Base-by-base conservation (phyloP, 345 rosid species). In the Linum tenue region DNA sequence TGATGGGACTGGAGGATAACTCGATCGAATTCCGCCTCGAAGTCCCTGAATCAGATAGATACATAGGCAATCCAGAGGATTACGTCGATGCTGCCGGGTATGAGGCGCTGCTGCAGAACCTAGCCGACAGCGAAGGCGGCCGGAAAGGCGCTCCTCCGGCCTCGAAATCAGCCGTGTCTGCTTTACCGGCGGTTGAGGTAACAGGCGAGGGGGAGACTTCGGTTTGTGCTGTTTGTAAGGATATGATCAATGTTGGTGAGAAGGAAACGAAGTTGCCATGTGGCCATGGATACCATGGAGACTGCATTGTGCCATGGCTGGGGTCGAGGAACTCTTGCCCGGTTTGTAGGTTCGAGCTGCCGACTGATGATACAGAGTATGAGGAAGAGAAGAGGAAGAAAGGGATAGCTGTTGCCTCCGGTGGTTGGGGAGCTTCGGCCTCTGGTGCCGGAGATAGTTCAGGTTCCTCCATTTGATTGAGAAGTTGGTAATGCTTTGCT, bases 141-240 rank as follows among this genome's bases (percentile, higher is more conserved):
- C 78, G 87, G 76, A 79, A 83, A 77, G 91, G 87, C n/a, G 80
- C 91, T 14, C 91, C 91, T 4, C 89, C 89, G 0, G 89, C 95
- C 0, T 62, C 91, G 0, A 82, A 81, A 56, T 74, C 83, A 0
- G 82, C 78, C 0, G 70, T 88, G 12, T 64, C 73, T 36, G 79
- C 79, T 3, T 68, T 85, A 11, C 79, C 80, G n/a, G 78, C 68
- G 17, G 73, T 74, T 62, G 74, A 80, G 72, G 74, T 88, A 64
- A 55, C 15, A 12, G 66, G 65, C 6, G 70, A 53, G 70, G 73
- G 22, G 66, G 80, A 80, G 58, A 65, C 64, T 16, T 31, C 73
- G 68, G 71, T 70, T 37, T 85, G 87, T 68, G 89, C 87, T 36
- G 72, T 85, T 16, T 87, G 94, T 56, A 85, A 87, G 77, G 94